Evolutionary conservation across 208 protist genomes (phyloP), one percentile per base, ranked within the genome.

Genomic region (Vickermania spadyakhi): DNA sequence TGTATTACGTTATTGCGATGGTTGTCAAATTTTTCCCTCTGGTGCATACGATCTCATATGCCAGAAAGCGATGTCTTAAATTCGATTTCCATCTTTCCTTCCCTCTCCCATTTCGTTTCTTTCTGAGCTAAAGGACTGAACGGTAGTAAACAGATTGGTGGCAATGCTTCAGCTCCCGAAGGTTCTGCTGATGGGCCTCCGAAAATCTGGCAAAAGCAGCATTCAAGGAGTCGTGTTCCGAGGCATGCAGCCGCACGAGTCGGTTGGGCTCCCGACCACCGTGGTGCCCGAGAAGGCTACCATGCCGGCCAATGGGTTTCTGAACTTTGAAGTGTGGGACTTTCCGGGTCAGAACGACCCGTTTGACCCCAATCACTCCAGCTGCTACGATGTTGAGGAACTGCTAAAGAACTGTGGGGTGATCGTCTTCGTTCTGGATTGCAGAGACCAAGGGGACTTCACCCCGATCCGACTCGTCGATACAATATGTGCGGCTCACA

Each of bases 311-410:
- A 92, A 92, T 31, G 84, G 90, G 59, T 92, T 95, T 75, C 77
- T 95, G 14, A 92, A 86, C 52, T 95, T 95, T 57, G 84, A 95
- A 56, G 85, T 95, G 42, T 95, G 88, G 85, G 88, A 95, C 72
- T 92, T 95, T 59, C 88, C 88, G 0, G 88, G 88, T 0, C 88
- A 95, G 60, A 89, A 74, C 57, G 85, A 95, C 62, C 84, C 88
- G 0, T 91, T 95, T 55, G 76, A 89, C 52, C 62, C 71, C 1
- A 82, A 76, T 60, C 79, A 75, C 68, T 56, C 69, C 4, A 77
- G 62, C 52, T 64, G 69, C 27, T 86, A 81, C 57, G 78, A 90
- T 42, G 69, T 75, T 29, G 73, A 81, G 23, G 68, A 81, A 55
- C 62, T 94, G 7, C 68, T 94, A 7, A 81, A 92, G 22, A 89